Conservation (phyloP, 2,329 filamentous ascomycete species). For the Penicillium sp. region DNA sequence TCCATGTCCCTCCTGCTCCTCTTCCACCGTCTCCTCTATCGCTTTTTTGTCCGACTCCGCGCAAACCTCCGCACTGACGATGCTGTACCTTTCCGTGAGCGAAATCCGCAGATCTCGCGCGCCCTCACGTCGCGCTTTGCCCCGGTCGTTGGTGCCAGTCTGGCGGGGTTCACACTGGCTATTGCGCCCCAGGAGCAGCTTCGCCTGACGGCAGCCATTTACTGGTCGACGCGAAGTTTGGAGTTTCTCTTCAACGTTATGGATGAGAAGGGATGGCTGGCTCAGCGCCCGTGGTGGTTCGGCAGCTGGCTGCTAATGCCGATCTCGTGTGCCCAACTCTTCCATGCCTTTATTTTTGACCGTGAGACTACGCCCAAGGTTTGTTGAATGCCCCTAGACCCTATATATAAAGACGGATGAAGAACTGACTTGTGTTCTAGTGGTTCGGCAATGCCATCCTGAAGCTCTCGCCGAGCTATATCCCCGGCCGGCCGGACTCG, state of each 20-base stretch:
- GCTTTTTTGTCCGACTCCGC: constrained; percentile 78
- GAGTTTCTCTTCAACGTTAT: constrained; percentile 83
- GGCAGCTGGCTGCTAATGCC: constrained; percentile 79
- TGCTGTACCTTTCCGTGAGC: constrained; percentile 70
- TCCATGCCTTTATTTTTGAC: constrained; percentile 73
- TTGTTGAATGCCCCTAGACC: constrained; percentile 26
- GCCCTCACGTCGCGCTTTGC: constrained; percentile 77
- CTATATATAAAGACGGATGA: not conserved
- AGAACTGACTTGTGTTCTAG: constrained; percentile 23
- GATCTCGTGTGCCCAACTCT: constrained; percentile 66
- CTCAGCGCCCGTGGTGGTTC: constrained; percentile 73
- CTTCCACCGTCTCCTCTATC: constrained; percentile 81
- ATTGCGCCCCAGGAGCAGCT: constrained; percentile 67
- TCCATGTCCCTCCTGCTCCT: constrained; percentile 81
- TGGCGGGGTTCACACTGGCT: constrained; percentile 77
- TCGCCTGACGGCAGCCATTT: constrained; percentile 75
- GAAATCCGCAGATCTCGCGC: constrained; percentile 71
- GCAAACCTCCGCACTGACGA: constrained; percentile 72
- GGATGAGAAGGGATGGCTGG: constrained; percentile 65
- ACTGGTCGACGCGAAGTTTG: constrained; percentile 70
- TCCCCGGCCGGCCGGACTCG: constrained; percentile 64
- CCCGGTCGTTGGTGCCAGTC: constrained; percentile 81
- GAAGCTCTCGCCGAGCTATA: constrained; percentile 68
- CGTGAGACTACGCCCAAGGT: constrained; percentile 65
- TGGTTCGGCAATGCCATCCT: constrained; percentile 62